These are phyloP conservation scores for Domatiomyces catenatus DNA, from an alignment of 2,329 filamentous ascomycete species.

Conservation along the genomic window DNA sequence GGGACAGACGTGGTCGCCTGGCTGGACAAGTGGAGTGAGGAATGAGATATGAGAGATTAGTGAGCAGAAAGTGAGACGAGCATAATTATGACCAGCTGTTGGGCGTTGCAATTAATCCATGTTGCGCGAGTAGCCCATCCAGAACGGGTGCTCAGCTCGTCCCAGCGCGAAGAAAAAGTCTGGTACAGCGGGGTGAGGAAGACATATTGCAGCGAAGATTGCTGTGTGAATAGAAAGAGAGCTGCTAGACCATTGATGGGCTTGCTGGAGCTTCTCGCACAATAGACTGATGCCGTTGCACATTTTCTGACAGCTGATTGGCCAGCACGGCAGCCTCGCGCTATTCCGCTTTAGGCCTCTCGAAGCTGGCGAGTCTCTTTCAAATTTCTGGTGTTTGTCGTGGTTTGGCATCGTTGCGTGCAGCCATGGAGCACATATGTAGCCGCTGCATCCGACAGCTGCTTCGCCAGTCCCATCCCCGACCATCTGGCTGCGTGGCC, in stretches of 20 bases:
- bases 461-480: background rate
- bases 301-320: background rate
- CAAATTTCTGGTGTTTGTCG: background rate
- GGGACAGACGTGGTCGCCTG: constrained; percentile 14
- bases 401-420: background rate
- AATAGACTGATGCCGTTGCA: too few species aligned
- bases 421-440: background rate
- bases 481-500: background rate
- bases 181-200: background rate
- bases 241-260: background rate
- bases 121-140: background rate
- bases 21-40: constrained; percentile 16
- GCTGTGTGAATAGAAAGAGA: background rate
- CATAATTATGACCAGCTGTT: background rate
- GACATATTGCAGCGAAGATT: background rate
- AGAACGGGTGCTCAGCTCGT: background rate
- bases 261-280: background rate
- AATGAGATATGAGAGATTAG: background rate
- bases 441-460: background rate
- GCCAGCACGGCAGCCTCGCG: background rate
- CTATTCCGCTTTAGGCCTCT: background rate
- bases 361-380: background rate
- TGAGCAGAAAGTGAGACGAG: background rate
- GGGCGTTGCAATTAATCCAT: background rate
- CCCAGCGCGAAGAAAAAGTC: background rate